Base-by-base conservation (phyloP, 441 rosid species). In the Jatropha multifida region DNA sequence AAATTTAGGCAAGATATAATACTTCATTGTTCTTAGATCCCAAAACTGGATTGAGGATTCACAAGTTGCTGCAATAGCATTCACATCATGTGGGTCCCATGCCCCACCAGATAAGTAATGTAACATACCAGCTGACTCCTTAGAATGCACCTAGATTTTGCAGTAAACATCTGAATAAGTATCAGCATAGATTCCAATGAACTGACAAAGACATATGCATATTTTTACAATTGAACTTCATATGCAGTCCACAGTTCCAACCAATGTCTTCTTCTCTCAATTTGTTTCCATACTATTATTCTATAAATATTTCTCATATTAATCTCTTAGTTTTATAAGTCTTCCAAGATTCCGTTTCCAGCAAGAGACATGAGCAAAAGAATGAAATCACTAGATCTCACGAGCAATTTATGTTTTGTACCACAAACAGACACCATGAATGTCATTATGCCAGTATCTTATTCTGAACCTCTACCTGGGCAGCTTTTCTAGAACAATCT, bases 21-120 rank as follows among this genome's bases (percentile, higher is more conserved):
- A 94, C 97, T 85, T 85, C 97, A 91, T 89, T 42, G 92, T 83
- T 40, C 96, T 83, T 11, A 94, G 78, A 84, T 92, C 97, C 94
- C 94, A 90, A 78, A 94, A 85, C 81, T 94, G 94, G 78, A 92
- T 76, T 58, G 97, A 90, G 54, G 98, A 90, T 75, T 90, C 98
- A 86, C 86, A 83, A 70, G 92, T 90, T 49, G 93, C 91, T 52
- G 92, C 96, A 42, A 92, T 80, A 78, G 88, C 75, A 84, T 91
- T 94, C 58, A 85, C 81, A 51, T 92, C 94, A 85, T 92, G 95
- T 7, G 95, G 97, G 86, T 94, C 94, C 99, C 97, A 91, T 17
- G 96, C 97, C 80, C 98, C 96, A 78, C 97, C 92, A 81, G 96
- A 85, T 69, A 93, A 81, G 81, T 86, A 87, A 72, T 93, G 97